Conservation (phyloP, 2,329 filamentous ascomycete species). For the Aspergillus fumigatiaffinis region DNA sequence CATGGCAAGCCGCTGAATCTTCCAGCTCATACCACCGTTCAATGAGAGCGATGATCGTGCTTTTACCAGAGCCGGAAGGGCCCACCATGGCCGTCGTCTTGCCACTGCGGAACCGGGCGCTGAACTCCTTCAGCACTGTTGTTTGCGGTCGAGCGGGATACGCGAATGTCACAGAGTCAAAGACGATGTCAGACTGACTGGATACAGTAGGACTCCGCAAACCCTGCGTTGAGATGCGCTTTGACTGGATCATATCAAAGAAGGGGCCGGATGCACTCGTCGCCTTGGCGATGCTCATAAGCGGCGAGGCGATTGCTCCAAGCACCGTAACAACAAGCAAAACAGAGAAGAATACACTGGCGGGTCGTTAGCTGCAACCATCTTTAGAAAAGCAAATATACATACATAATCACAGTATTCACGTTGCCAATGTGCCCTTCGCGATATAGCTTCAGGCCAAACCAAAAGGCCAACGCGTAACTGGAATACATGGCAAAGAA, state of each 20-base stretch:
- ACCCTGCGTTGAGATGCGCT: constrained; percentile 27
- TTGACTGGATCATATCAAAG: constrained; percentile 30
- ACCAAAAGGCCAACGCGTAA: constrained; percentile 37
- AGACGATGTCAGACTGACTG: constrained; percentile 52
- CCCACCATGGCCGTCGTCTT: constrained; percentile 44
- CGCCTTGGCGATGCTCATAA: constrained; percentile 36
- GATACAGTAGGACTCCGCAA: constrained; percentile 50
- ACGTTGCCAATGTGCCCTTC: constrained; percentile 32
- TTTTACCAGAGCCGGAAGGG: constrained; percentile 45
- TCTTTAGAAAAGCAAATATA: neutral
- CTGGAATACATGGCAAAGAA: constrained; percentile 37
- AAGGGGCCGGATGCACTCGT: constrained; percentile 28
- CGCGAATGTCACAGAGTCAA: constrained; percentile 65
- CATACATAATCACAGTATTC: constrained; percentile 35
- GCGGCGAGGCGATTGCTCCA: constrained; percentile 27
- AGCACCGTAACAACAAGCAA: constrained; percentile 23
- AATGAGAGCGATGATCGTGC: constrained; percentile 41
- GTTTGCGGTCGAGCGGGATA: constrained; percentile 55
- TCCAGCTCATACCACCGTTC: constrained; percentile 41
- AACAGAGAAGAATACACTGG: constrained; percentile 16
- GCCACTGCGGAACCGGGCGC: constrained; percentile 29
- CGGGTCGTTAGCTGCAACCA: neutral
- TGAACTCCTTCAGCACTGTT: constrained; percentile 34
- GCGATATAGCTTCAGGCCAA: constrained; percentile 32
- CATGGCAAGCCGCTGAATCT: neutral